These are phyloP conservation scores for Fusarium gaditjirri DNA, from an alignment of 2,329 filamentous ascomycete species.

Conservation along the genomic window DNA sequence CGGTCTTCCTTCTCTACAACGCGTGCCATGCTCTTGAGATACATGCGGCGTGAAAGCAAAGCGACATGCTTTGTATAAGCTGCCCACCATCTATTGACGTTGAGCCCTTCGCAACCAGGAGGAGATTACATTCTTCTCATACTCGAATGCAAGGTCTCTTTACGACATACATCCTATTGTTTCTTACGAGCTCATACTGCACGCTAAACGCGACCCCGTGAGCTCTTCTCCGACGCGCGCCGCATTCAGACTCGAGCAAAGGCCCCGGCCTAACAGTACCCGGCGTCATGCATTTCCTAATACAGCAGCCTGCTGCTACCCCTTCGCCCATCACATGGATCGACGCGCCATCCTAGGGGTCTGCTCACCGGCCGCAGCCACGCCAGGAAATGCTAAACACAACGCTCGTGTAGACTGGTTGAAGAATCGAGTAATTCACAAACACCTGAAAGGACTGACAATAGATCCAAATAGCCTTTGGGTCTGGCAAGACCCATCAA, in stretches of 20 bases:
- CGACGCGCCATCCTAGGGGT: slow-evolving; percentile 28
- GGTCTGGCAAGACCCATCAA: slow-evolving; percentile 30
- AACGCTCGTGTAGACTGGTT: slow-evolving; percentile 4
- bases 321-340: slow-evolving; percentile 44
- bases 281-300: slow-evolving; percentile 43
- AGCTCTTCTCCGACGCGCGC: slow-evolving; percentile 35
- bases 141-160: slow-evolving; percentile 6
- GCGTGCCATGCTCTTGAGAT: slow-evolving; percentile 23
- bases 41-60: slow-evolving; percentile 18
- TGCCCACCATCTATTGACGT: neutral
- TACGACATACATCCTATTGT: slow-evolving; percentile 10
- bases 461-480: neutral
- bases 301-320: slow-evolving; percentile 41
- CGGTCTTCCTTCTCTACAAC: slow-evolving; percentile 5
- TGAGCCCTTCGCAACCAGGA: slow-evolving; percentile 15
- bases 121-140: slow-evolving; percentile 18
- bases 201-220: slow-evolving; percentile 44
- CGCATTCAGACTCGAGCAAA: slow-evolving; percentile 34
- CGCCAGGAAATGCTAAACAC: slow-evolving; percentile 24
- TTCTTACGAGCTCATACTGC: slow-evolving; percentile 19
- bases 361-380: slow-evolving; percentile 44
- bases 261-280: slow-evolving; percentile 30
- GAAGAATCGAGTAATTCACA: neutral
- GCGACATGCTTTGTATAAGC: neutral
- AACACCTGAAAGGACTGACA: neutral